A percentile compares a stretch with the other conserved stretches of the same genome.
phyloP scores from a whole-genome alignment of 305 asterid species.

The Coffea humblotiana region DNA sequence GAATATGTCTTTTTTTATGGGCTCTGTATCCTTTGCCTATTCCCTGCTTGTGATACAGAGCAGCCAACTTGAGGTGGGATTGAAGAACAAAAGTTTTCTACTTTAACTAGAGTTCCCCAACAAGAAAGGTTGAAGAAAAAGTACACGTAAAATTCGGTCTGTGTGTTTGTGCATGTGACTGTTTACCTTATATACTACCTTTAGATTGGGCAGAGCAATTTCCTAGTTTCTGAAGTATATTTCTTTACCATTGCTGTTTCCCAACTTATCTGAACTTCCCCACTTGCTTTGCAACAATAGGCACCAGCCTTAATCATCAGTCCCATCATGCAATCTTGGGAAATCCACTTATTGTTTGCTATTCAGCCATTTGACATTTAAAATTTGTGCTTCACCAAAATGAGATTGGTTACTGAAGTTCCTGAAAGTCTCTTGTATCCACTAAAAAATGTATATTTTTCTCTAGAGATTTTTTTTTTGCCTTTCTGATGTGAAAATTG shows the following conservation, averaged over 20 bases:
- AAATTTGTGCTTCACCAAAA: slow-evolving; percentile 5
- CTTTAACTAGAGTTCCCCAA: background rate
- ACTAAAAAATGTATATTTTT: background rate
- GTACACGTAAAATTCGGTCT: background rate
- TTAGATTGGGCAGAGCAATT: background rate
- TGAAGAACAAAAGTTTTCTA: background rate
- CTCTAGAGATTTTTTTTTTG: background rate
- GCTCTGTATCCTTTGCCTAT: background rate
- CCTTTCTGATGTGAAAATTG: background rate
- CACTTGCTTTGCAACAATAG: background rate
- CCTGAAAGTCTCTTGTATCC: background rate
- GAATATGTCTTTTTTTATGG: background rate
- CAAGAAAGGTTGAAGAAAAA: background rate
- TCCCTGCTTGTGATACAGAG: background rate
- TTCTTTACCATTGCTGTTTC: background rate
- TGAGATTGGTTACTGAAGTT: background rate
- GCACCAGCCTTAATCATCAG: background rate
- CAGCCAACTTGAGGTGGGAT: background rate
- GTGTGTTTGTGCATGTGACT: background rate
- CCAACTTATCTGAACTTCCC: background rate
- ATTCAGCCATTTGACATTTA: background rate
- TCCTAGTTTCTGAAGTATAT: background rate
- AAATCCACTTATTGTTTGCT: background rate
- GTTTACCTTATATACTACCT: background rate
- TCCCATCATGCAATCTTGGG: background rate